phyloP scores from a whole-genome alignment of 2,329 filamentous ascomycete genomes.

The Geoglossum cookeanum region DNA sequence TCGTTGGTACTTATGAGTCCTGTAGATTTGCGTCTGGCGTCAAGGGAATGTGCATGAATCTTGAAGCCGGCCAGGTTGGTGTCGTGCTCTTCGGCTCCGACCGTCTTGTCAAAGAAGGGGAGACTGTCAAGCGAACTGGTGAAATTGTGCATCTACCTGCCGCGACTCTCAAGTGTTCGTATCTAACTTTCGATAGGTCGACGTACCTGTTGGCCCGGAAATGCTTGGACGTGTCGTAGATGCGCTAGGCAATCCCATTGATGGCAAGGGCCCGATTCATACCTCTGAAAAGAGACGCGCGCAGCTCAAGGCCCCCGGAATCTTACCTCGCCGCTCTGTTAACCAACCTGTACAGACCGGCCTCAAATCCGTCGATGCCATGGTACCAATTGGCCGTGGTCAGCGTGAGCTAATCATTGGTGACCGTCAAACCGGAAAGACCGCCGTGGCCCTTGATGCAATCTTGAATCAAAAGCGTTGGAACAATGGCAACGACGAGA shows the following conservation, averaged over 20 bases:
- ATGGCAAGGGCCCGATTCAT: constrained; percentile 96
- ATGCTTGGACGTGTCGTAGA: constrained; percentile 97
- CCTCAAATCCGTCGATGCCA: constrained; percentile 97
- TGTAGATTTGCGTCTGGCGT: constrained; percentile 93
- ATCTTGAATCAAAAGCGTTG: constrained; percentile 99
- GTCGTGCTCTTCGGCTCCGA: constrained; percentile 99
- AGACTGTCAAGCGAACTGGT: constrained; percentile 98
- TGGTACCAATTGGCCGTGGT: constrained; percentile 99
- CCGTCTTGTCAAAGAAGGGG: constrained; percentile 98
- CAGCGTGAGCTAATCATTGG: constrained; percentile 99
- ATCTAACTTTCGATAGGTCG: constrained; percentile 43
- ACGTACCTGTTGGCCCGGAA: constrained; percentile 82
- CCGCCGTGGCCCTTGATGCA: constrained; percentile 89
- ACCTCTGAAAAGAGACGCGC: constrained; percentile 84
- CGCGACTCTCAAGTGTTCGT: background rate
- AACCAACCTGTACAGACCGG: constrained; percentile 98
- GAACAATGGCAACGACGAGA: constrained; percentile 75
- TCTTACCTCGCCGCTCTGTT: constrained; percentile 92
- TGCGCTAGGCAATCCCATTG: constrained; percentile 96
- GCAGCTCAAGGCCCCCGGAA: constrained; percentile 97
- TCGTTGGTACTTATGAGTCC: constrained; percentile 6
- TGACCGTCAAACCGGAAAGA: constrained; percentile 99
- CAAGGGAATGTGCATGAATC: constrained; percentile 99
- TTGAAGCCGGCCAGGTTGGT: constrained; percentile 99
- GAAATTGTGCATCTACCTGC: constrained; percentile 48